Conservation (phyloP, 305 asterid species). For the Euphrasia arctica region DNA sequence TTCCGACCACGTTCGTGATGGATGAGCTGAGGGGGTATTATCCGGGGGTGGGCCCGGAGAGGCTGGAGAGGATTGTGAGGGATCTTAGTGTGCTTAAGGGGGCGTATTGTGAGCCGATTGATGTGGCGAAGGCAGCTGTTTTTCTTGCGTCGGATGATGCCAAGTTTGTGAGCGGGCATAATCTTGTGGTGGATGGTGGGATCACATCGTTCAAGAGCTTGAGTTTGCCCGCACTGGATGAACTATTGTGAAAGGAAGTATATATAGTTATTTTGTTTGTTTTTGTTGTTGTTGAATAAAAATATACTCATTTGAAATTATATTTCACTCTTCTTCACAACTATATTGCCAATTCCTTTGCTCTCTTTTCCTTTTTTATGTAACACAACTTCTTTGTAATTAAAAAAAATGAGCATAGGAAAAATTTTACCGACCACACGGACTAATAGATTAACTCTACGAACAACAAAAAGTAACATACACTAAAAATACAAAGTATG, state of each 20-base stretch:
- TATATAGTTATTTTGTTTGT: too few species aligned
- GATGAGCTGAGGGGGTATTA: constrained; percentile 49
- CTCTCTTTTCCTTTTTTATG: too few species aligned
- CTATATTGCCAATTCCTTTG: too few species aligned
- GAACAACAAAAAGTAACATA: too few species aligned
- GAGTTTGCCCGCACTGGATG: constrained; percentile 39
- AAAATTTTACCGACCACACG: too few species aligned
- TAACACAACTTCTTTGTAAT: too few species aligned
- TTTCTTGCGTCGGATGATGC: constrained; percentile 83
- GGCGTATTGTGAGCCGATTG: constrained; percentile 59
- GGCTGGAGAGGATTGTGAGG: constrained; percentile 49
- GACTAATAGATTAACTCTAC: too few species aligned
- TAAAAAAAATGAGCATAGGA: too few species aligned
- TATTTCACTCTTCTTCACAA: too few species aligned
- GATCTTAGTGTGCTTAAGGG: constrained; percentile 57
- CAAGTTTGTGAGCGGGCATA: constrained; percentile 80
- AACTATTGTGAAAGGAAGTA: constrained; percentile 23
- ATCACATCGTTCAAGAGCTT: constrained; percentile 65
- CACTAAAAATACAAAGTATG: too few species aligned
- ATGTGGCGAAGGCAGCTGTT: constrained; percentile 77
- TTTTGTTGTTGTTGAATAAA: too few species aligned
- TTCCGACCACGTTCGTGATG: constrained; percentile 64
- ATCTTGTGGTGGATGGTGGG: constrained; percentile 90
- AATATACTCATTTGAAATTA: too few species aligned
- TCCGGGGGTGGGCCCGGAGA: constrained; percentile 41